Evolutionary conservation across 2,329 filamentous ascomycete species (phyloP).

Genomic region (Furcasterigmium furcatum): DNA sequence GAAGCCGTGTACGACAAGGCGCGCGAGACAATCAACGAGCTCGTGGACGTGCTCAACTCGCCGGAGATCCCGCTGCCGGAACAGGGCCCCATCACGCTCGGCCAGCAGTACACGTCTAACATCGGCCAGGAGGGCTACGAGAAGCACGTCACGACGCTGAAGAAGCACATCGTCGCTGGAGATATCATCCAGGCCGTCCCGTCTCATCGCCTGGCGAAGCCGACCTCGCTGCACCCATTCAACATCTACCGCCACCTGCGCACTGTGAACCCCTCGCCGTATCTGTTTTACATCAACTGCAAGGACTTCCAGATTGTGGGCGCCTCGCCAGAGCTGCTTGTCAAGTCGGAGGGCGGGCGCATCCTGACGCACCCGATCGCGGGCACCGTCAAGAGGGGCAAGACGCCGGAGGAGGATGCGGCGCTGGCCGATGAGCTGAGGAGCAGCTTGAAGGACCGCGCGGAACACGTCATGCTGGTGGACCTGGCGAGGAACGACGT

Average conservation of each 20-base stretch:
- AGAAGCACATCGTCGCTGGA: slow-evolving; percentile 85
- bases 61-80: slow-evolving; percentile 74
- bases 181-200: slow-evolving; percentile 98
- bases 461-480: slow-evolving; percentile 96
- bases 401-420: slow-evolving; percentile 77
- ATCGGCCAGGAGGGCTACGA: slow-evolving; percentile 88
- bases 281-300: slow-evolving; percentile 95
- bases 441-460: slow-evolving; percentile 83
- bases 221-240: slow-evolving; percentile 90
- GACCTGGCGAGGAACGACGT: slow-evolving; percentile 95
- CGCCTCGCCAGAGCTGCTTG: slow-evolving; percentile 89
- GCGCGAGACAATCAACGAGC: slow-evolving; percentile 57
- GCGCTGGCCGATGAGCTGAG: slow-evolving; percentile 73
- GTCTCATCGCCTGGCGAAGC: slow-evolving; percentile 86
- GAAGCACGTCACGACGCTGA: slow-evolving; percentile 78
- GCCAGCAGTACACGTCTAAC: slow-evolving; percentile 85
- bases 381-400: slow-evolving; percentile 86
- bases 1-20: slow-evolving; percentile 69
- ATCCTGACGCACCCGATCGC: slow-evolving; percentile 97
- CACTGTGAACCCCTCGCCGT: slow-evolving; percentile 96
- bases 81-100: slow-evolving; percentile 68
- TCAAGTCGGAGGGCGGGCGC: slow-evolving; percentile 81
- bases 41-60: slow-evolving; percentile 69
- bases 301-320: slow-evolving; percentile 91
- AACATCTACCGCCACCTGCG: slow-evolving; percentile 96